Percentiles rank a stretch among this genome's conserved stretches.
Conservation (phyloP, 2,329 filamentous ascomycete genomes). For the Xylariaceae sp. region DNA sequence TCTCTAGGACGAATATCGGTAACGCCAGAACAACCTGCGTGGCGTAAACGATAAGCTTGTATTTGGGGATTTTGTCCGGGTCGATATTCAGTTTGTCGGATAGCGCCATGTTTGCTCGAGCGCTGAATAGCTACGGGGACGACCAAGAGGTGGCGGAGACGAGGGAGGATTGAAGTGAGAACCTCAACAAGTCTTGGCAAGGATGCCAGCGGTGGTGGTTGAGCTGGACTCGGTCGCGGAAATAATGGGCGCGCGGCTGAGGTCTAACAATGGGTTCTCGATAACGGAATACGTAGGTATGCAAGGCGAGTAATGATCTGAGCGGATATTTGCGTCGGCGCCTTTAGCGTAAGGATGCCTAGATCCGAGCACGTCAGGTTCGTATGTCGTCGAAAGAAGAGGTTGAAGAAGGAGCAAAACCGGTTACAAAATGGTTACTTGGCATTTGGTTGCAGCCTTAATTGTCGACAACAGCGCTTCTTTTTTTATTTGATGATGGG, state of each 20-base stretch:
- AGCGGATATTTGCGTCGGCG: no score
- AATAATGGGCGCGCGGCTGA: constrained; percentile 1
- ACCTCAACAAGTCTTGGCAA: constrained; percentile 1
- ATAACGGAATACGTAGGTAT: background rate
- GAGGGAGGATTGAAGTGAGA: background rate
- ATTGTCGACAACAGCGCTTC: background rate
- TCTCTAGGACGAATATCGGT: constrained; percentile 56
- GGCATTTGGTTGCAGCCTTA: no score
- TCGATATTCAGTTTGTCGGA: constrained; percentile 49
- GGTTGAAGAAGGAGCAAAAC: no score
- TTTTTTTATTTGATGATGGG: background rate
- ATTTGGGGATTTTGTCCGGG: constrained; percentile 49
- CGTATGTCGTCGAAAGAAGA: no score
- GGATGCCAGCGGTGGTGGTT: background rate
- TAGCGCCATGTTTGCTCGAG: constrained; percentile 33
- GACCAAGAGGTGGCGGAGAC: background rate
- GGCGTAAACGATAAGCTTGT: constrained; percentile 56
- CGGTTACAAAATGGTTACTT: no score
- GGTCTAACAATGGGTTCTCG: background rate
- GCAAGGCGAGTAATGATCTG: no score
- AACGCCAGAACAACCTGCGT: constrained; percentile 52
- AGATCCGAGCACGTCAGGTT: no score
- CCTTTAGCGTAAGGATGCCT: background rate
- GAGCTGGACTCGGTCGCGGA: constrained; percentile 3
- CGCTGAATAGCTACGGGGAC: no score